phyloP scores from a whole-genome alignment of 108 stramenopile genomes.

The Cyclostephanos tholiformis region DNA sequence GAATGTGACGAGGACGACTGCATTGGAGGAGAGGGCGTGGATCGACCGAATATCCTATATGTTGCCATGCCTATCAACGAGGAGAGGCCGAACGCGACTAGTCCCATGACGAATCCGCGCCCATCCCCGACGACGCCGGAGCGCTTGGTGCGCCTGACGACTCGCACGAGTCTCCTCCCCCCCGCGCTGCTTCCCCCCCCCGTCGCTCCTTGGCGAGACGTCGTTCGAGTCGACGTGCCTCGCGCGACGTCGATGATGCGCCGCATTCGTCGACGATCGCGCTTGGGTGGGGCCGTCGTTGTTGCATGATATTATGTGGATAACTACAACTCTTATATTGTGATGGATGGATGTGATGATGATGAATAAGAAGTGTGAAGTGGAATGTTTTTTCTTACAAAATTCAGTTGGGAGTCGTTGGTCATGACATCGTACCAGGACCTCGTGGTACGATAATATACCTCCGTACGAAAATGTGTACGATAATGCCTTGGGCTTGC shows the following conservation, averaged over 20 bases:
- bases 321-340: not conserved
- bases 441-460: too few relatives aligned
- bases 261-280: conserved; percentile 4
- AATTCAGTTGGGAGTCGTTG: too few relatives aligned
- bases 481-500: too few relatives aligned
- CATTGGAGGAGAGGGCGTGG: not conserved
- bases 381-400: too few relatives aligned
- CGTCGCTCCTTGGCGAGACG: conserved; percentile 42
- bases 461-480: too few relatives aligned
- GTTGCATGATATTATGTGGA: conserved; percentile 35
- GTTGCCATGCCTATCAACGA: conserved; percentile 19
- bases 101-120: conserved; percentile 14
- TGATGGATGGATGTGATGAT: not conserved
- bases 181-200: not conserved
- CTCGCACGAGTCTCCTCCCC: conserved; percentile 2
- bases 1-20: not conserved
- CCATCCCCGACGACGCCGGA: not conserved
- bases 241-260: conserved; percentile 16
- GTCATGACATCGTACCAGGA: too few relatives aligned
- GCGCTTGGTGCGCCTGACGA: conserved; percentile 16
- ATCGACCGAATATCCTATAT: conserved; percentile 9
- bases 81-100: conserved; percentile 31
- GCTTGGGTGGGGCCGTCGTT: conserved; percentile 46
- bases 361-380: too few relatives aligned
- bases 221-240: conserved; percentile 48